A percentile compares a stretch with the other conserved stretches of the same genome.
These are phyloP conservation scores for Calonectria leucothoes DNA, from an alignment of 2,329 filamentous ascomycete species.

Conservation along the genomic window DNA sequence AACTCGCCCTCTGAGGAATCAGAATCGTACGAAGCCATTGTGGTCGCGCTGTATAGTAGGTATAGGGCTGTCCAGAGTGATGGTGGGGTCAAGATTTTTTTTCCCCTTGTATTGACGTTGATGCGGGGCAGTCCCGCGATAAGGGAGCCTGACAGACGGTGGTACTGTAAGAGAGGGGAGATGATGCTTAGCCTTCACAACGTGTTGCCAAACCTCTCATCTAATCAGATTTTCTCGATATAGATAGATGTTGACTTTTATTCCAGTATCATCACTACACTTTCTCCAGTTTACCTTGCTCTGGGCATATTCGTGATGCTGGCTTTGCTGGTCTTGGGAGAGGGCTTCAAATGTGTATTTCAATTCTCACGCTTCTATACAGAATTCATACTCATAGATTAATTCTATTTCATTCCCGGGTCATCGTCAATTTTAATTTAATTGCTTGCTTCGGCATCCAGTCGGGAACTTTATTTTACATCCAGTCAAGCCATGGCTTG, in stretches of 20 bases:
- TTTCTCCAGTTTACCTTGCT: neutral
- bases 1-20: conserved; percentile 81
- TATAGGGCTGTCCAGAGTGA: conserved; percentile 33
- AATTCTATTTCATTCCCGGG: neutral
- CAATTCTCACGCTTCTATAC: neutral
- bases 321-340: neutral
- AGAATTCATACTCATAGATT: neutral
- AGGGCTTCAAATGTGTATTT: neutral
- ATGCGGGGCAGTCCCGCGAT: conserved; percentile 45
- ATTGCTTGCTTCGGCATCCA: neutral
- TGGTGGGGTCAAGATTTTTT: conserved; percentile 57
- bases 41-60: conserved; percentile 24
- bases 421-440: neutral
- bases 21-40: conserved; percentile 85
- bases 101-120: conserved; percentile 37
- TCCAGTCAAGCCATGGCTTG: neutral
- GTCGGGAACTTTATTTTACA: neutral
- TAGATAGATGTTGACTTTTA: neutral
- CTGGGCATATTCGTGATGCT: neutral
- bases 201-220: neutral
- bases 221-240: neutral
- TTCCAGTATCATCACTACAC: neutral
- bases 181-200: neutral
- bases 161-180: neutral
- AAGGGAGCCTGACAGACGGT: conserved; percentile 9